Evolutionary conservation across 2,329 filamentous ascomycete genomes (phyloP), one percentile per base, ranked within the genome.

Genomic region (Cercospora sp.): DNA sequence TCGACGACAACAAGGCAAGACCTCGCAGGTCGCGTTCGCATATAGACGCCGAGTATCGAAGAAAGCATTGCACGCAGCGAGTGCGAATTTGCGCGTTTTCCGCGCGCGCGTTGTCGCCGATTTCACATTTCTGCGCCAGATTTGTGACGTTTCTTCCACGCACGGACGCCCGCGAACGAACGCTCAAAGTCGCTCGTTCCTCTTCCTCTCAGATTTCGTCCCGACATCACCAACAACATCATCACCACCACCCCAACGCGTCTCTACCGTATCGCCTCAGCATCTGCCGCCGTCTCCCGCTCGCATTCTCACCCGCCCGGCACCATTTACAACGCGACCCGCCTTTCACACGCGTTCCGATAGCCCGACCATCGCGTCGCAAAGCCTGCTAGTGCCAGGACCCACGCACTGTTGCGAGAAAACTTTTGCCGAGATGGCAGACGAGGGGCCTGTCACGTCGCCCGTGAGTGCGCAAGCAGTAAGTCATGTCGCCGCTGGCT

Each of bases 381-480:
- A 71, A 71, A 73, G 64, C 65, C 69, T 65, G 64, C 67, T 66
- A 67, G 66, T 68, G 61, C 69, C 66, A 55, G 67, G 40, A 57
- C 60, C 49, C 53, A 60, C 30, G 30, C 24, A 24, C n/a, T 37
- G 40, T 65, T 64, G 51, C 67, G 63, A 64, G 68, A 67, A 63
- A 60, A 65, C 63, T 67, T 55, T 67, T 61, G 51, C 18, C 66
- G 67, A 66, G 58, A 79, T 79, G 77, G 73, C 75, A 58, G 77
- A 79, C 58, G 76, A 76, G 67, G 66, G 71, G 40, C 66, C 70
- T 57, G 70, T 71, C 66, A 70, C 70, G 57, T 72, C 70, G 53
- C 69, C 75, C 51, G 74, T 72, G 21, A 75, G 76, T 49, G 73
- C 72, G 70, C 71, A 69, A 70, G 69, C 72, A 28, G 75, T 77